Evolutionary conservation across 2,329 filamentous ascomycete species (phyloP).

Genomic region (Huntiella abstrusa): DNA sequence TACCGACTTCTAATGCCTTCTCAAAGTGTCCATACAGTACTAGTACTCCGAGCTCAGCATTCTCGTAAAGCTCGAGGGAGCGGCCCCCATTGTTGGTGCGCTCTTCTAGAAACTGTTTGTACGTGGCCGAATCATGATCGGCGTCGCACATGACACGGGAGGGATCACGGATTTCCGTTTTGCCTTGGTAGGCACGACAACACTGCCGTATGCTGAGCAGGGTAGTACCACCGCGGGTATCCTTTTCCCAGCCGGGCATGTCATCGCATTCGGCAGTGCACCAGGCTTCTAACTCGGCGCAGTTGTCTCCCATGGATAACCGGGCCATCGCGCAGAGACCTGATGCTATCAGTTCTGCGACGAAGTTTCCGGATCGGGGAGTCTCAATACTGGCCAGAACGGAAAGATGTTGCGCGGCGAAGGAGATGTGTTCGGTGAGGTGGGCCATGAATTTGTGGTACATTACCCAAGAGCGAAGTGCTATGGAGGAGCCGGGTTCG

Average conservation of each 20-base stretch:
- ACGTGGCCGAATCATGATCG: slow-evolving; percentile 39
- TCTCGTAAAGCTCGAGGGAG: slow-evolving; percentile 49
- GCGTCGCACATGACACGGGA: slow-evolving; percentile 45
- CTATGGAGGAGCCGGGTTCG: slow-evolving; percentile 36
- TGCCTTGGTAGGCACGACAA: slow-evolving; percentile 53
- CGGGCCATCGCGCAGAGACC: slow-evolving; percentile 47
- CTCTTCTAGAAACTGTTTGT: slow-evolving; percentile 38
- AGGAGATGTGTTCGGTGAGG: slow-evolving; percentile 40
- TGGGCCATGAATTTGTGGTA: slow-evolving; percentile 55
- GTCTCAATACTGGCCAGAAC: slow-evolving; percentile 25
- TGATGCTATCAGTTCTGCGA: slow-evolving; percentile 52
- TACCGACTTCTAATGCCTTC: slow-evolving; percentile 37
- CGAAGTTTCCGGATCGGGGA: slow-evolving; percentile 37
- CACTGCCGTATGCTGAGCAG: slow-evolving; percentile 48
- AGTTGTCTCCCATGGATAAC: slow-evolving; percentile 51
- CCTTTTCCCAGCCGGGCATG: slow-evolving; percentile 50
- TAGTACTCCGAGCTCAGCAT: slow-evolving; percentile 41
- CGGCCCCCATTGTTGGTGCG: slow-evolving; percentile 40
- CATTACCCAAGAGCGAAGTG: slow-evolving; percentile 49
- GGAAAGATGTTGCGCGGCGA: slow-evolving; percentile 41
- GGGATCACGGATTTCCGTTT: slow-evolving; percentile 36
- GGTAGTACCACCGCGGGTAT: slow-evolving; percentile 52
- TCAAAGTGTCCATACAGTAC: slow-evolving; percentile 46
- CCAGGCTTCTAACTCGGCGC: slow-evolving; percentile 49
- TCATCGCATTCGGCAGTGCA: slow-evolving; percentile 57